A percentile compares a stretch with the other conserved stretches of the same genome.
phyloP scores from a whole-genome alignment of 1,139 yeast species.

The Debaryomycetaceae sp. region DNA sequence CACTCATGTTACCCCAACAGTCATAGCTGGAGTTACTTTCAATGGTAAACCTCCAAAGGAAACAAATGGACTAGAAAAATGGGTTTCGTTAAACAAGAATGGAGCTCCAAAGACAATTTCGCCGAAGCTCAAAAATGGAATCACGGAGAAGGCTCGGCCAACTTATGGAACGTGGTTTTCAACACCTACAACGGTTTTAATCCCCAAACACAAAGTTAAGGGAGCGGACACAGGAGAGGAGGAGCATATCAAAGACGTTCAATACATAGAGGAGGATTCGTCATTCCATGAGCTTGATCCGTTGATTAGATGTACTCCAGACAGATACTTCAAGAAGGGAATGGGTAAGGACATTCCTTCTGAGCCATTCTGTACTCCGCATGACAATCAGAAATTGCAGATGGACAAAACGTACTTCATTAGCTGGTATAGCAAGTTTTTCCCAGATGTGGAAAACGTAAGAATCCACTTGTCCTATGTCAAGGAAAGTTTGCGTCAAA shows the following conservation, averaged over 20 bases:
- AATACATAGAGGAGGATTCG: constrained; percentile 59
- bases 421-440: constrained; percentile 75
- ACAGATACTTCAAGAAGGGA: constrained; percentile 61
- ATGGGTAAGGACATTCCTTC: constrained; percentile 50
- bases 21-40: constrained; percentile 78
- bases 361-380: constrained; percentile 83
- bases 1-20: constrained; percentile 78
- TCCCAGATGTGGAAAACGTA: constrained; percentile 52
- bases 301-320: constrained; percentile 80
- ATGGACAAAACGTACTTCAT: constrained; percentile 66
- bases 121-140: constrained; percentile 73
- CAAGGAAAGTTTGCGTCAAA: constrained; percentile 50
- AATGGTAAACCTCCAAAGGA: constrained; percentile 67
- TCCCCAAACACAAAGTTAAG: constrained; percentile 55
- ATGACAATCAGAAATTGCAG: constrained; percentile 53
- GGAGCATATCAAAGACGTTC: constrained; percentile 53
- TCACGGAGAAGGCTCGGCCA: constrained; percentile 62
- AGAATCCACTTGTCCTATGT: constrained; percentile 66
- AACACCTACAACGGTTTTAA: constrained; percentile 57
- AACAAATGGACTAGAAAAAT: constrained; percentile 69
- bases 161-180: constrained; percentile 76
- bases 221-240: constrained; percentile 69
- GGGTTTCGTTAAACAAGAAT: constrained; percentile 74
- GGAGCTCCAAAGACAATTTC: constrained; percentile 79
- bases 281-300: constrained; percentile 72